phyloP scores from a whole-genome alignment of 352 stramenopile species.

The Albugo candida region DNA sequence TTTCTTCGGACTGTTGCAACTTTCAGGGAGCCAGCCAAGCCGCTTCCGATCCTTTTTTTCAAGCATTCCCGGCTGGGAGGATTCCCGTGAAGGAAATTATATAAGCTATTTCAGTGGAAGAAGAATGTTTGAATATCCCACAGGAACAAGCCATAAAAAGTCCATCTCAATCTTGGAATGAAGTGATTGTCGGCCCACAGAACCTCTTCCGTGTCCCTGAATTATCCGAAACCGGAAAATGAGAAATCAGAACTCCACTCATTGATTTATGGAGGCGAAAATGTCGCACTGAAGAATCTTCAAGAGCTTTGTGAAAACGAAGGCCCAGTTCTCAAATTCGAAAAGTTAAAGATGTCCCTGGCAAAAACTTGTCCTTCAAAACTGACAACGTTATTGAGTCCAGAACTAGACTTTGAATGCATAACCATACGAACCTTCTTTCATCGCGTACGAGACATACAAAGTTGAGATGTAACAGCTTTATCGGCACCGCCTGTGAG shows the following conservation, averaged over 20 bases:
- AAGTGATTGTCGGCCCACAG: slow-evolving; percentile 27
- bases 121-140: slow-evolving; percentile 22
- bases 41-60: slow-evolving; percentile 23
- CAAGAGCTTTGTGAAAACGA: slow-evolving; percentile 51
- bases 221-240: slow-evolving; percentile 39
- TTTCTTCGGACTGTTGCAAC: slow-evolving; percentile 34
- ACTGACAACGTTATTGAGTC: slow-evolving; percentile 89
- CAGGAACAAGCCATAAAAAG: background rate
- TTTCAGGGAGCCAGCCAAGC: slow-evolving; percentile 27
- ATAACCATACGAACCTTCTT: slow-evolving; percentile 83
- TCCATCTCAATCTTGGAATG: background rate
- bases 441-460: slow-evolving; percentile 68
- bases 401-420: slow-evolving; percentile 89
- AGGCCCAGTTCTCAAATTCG: slow-evolving; percentile 83
- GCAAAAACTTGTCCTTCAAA: slow-evolving; percentile 65
- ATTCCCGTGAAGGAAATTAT: slow-evolving; percentile 26
- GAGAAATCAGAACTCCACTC: slow-evolving; percentile 25
- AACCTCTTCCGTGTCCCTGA: slow-evolving; percentile 46
- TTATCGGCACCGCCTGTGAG: slow-evolving; percentile 82
- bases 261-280: slow-evolving; percentile 55
- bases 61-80: slow-evolving; percentile 20
- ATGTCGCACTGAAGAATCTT: slow-evolving; percentile 43
- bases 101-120: slow-evolving; percentile 21
- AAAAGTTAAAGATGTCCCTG: slow-evolving; percentile 93
- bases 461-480: slow-evolving; percentile 31